Evolutionary conservation across 352 stramenopile species (phyloP).

Genomic region (Globisporangium recalcitrans): DNA sequence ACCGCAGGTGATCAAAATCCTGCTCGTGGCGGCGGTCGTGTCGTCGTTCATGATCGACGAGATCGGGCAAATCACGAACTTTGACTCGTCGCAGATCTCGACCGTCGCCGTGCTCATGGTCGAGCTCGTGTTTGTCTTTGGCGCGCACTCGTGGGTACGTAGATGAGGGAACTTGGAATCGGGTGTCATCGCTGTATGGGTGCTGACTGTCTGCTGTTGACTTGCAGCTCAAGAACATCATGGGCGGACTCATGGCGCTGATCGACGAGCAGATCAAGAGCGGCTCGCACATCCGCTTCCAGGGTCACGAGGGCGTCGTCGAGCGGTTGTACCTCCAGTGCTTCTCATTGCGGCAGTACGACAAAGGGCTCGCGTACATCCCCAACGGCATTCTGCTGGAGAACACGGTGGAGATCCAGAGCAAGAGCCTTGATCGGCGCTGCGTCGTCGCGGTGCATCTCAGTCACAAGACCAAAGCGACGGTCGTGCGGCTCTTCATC

Average conservation of each 20-base stretch:
- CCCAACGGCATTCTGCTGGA: slow-evolving; percentile 76
- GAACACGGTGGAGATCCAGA: slow-evolving; percentile 66
- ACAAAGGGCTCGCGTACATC: slow-evolving; percentile 78
- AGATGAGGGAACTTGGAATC: background rate
- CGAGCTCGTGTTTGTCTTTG: slow-evolving; percentile 76
- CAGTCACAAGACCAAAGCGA: slow-evolving; percentile 43
- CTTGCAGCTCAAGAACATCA: slow-evolving; percentile 77
- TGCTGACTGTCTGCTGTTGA: background rate
- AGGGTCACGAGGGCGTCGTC: slow-evolving; percentile 74
- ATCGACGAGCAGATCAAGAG: slow-evolving; percentile 83
- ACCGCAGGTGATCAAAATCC: slow-evolving; percentile 66
- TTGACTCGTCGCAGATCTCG: slow-evolving; percentile 75
- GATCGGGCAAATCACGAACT: slow-evolving; percentile 71
- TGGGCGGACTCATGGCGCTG: slow-evolving; percentile 74
- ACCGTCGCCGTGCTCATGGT: slow-evolving; percentile 75
- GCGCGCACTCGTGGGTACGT: slow-evolving; percentile 74
- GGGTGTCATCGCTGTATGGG: slow-evolving; percentile 1
- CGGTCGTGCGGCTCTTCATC: slow-evolving; percentile 57
- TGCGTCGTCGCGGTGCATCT: slow-evolving; percentile 54
- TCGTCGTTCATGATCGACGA: slow-evolving; percentile 84
- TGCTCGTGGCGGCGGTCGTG: slow-evolving; percentile 75
- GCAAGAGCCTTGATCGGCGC: slow-evolving; percentile 52
- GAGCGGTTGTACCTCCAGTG: slow-evolving; percentile 78
- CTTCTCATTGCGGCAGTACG: slow-evolving; percentile 76
- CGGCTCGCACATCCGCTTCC: slow-evolving; percentile 64